Percentiles rank a stretch among this genome's conserved stretches.
Conservation (phyloP, 306 rosid genomes). For the Rosa persica region DNA sequence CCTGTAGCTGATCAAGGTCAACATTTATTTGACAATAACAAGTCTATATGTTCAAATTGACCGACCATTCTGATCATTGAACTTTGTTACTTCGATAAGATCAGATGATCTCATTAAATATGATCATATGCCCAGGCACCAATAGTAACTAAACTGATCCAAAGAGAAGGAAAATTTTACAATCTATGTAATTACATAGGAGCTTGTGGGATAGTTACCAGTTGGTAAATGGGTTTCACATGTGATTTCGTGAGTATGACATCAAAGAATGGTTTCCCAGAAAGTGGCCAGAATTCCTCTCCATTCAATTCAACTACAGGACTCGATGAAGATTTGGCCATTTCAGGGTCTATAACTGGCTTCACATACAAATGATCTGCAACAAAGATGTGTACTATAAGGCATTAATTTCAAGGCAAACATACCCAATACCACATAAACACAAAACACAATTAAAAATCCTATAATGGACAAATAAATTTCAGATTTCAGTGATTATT, state of each 20-base stretch:
- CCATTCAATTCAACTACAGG: constrained; percentile 21
- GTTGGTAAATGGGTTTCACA: constrained; percentile 17
- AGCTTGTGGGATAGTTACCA: constrained; percentile 37
- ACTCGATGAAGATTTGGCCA: background rate
- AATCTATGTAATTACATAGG: background rate
- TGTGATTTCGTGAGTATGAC: constrained; percentile 33
- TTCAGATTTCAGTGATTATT: background rate
- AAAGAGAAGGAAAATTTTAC: background rate
- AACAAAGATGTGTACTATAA: background rate
- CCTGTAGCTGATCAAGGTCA: background rate
- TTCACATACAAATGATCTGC: background rate
- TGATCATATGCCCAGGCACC: background rate
- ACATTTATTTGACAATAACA: too few species aligned
- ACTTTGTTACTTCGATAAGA: background rate
- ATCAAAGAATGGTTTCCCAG: constrained; percentile 38
- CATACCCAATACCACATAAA: background rate
- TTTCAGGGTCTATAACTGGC: constrained; percentile 4
- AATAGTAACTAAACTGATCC: background rate
- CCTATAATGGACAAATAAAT: background rate
- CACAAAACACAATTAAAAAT: background rate
- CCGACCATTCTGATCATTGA: background rate
- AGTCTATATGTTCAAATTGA: background rate
- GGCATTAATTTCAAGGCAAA: background rate
- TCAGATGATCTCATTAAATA: background rate
- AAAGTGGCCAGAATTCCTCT: constrained; percentile 46